These are phyloP conservation scores for Trichoderma sp. DNA, from an alignment of 2,329 filamentous ascomycete genomes.

Conservation along the genomic window DNA sequence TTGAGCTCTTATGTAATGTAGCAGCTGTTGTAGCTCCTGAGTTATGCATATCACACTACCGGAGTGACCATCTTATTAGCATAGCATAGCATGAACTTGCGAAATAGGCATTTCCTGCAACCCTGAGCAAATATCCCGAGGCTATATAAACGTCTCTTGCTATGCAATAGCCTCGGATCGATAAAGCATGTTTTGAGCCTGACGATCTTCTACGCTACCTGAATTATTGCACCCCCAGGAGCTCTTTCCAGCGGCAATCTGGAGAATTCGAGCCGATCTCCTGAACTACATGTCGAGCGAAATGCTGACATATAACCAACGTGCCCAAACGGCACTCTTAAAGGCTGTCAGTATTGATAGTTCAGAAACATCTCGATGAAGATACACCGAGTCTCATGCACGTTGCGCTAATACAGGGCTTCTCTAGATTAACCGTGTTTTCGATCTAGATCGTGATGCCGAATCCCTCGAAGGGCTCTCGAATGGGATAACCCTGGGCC, in stretches of 20 bases:
- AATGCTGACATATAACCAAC: conserved; percentile 40
- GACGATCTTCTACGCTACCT: background rate
- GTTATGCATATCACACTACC: background rate
- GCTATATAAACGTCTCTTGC: background rate
- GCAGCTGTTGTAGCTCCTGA: background rate
- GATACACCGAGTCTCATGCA: background rate
- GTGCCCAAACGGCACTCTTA: conserved; percentile 53
- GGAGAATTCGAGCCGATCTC: background rate
- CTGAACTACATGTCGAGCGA: conserved; percentile 15
- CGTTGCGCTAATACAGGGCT: background rate
- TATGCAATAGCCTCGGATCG: background rate
- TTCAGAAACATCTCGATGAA: conserved; percentile 7
- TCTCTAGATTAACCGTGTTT: conserved; percentile 38
- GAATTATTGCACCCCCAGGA: background rate
- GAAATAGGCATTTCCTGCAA: background rate
- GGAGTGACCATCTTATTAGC: background rate
- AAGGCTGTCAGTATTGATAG: conserved; percentile 47
- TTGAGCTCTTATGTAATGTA: background rate
- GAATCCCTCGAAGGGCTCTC: conserved; percentile 50
- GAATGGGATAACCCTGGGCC: conserved; percentile 53
- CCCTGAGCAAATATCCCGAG: background rate
- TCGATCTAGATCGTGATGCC: conserved; percentile 44
- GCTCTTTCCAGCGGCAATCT: background rate
- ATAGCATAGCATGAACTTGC: background rate
- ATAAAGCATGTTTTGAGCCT: background rate